Evolutionary conservation across 495 filamentous ascomycete genomes (phyloP).

Genomic region (Xylaria flabelliformis): DNA sequence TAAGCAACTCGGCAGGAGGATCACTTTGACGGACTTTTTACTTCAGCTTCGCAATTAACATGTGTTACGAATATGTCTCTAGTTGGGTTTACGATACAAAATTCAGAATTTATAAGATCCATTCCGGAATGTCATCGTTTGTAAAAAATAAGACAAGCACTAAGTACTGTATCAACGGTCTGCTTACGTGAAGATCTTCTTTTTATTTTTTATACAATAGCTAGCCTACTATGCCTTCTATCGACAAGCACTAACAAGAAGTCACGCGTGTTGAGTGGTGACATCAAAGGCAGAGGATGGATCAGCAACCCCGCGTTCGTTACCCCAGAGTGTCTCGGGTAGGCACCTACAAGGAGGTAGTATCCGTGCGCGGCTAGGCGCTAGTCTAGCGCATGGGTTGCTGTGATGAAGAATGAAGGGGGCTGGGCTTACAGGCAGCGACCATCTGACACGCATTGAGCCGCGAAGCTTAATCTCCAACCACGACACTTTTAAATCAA

Average conservation of each 20-base stretch:
- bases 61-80: background rate
- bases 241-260: background rate
- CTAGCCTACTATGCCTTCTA: background rate
- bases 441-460: slow-evolving; percentile 20
- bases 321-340: background rate
- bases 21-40: background rate
- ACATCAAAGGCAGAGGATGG: background rate
- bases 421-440: slow-evolving; percentile 14
- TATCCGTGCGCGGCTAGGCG: background rate
- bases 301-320: background rate
- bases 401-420: slow-evolving; percentile 9
- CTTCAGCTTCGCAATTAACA: background rate
- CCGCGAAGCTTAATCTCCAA: slow-evolving; percentile 16
- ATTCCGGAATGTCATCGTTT: background rate
- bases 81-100: background rate
- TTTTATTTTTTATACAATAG: background rate
- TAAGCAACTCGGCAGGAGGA: background rate
- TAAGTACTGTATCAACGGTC: background rate
- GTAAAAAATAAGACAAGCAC: background rate
- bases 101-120: background rate
- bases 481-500: background rate
- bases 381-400: background rate
- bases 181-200: background rate
- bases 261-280: background rate
- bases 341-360: too few relatives aligned